Evolutionary conservation across 2,329 filamentous ascomycete genomes (phyloP).

Genomic region (Celoporthe dispersa): DNA sequence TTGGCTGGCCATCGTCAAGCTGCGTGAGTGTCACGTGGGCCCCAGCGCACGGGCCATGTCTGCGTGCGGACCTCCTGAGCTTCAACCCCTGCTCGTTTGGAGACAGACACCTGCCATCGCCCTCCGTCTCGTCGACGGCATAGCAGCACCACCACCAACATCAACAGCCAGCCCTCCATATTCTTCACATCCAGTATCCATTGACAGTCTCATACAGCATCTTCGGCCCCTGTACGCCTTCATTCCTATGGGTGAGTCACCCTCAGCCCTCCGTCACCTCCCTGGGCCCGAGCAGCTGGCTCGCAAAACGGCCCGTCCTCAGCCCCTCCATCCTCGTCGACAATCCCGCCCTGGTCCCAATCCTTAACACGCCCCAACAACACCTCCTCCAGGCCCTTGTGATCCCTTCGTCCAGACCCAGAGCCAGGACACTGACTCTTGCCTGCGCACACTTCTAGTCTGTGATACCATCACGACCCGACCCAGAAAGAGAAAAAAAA

Average conservation of each 20-base stretch:
- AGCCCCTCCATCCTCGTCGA: constrained; percentile 21
- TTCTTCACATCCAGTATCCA: constrained; percentile 31
- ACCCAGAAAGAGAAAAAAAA: constrained; percentile 3
- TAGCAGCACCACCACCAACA: constrained; percentile 10
- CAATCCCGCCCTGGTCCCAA: background rate
- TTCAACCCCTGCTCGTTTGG: constrained; percentile 1
- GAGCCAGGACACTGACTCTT: background rate
- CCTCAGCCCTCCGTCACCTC: constrained; percentile 1
- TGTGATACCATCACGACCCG: constrained; percentile 13
- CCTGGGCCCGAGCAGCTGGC: background rate
- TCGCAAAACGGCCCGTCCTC: background rate
- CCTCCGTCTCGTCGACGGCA: background rate
- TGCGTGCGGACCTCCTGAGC: background rate
- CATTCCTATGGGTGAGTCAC: constrained; percentile 29
- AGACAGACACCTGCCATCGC: background rate
- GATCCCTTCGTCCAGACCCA: background rate
- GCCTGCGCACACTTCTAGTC: constrained; percentile 7
- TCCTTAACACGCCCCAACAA: background rate
- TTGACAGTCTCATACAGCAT: constrained; percentile 31
- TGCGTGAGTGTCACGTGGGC: constrained; percentile 2
- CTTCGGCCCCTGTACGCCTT: constrained; percentile 26
- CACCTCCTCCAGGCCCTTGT: background rate
- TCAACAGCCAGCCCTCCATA: constrained; percentile 25
- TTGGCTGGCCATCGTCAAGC: background rate
- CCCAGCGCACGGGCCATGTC: background rate